Evolutionary conservation across 2,329 filamentous ascomycete genomes (phyloP).

Genomic region (Hymenoscyphus scutula): DNA sequence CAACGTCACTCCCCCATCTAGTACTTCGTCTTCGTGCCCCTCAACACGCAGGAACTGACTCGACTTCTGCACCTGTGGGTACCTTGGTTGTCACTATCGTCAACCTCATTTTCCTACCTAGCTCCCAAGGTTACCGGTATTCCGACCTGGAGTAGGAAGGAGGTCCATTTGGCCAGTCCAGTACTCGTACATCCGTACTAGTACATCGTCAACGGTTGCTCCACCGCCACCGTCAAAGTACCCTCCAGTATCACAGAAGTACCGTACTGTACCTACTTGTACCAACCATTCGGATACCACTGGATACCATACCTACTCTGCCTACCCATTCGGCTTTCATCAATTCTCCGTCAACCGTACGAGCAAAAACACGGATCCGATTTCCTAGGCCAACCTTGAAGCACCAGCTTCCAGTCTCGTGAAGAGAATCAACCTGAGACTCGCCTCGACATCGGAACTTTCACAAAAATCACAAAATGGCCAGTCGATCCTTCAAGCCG

Average conservation of each 20-base stretch:
- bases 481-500: conserved; percentile 50
- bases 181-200: too few relatives aligned
- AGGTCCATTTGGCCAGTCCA: neutral
- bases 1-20: neutral
- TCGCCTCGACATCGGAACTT: neutral
- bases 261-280: too few relatives aligned
- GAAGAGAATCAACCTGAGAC: neutral
- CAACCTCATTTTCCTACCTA: neutral
- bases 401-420: neutral
- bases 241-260: neutral
- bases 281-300: neutral
- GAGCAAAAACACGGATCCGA: neutral
- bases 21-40: neutral
- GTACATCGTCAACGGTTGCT: neutral
- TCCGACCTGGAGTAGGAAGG: neutral
- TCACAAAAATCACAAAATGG: conserved; percentile 39
- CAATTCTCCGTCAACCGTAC: neutral
- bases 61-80: neutral
- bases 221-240: neutral
- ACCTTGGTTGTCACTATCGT: neutral
- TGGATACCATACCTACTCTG: neutral
- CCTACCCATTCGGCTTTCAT: neutral
- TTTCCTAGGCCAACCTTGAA: neutral
- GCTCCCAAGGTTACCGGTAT: neutral
- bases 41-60: neutral